Evolutionary conservation across 768 basidiomycete genomes (phyloP).

Genomic region (Suillus subluteus): DNA sequence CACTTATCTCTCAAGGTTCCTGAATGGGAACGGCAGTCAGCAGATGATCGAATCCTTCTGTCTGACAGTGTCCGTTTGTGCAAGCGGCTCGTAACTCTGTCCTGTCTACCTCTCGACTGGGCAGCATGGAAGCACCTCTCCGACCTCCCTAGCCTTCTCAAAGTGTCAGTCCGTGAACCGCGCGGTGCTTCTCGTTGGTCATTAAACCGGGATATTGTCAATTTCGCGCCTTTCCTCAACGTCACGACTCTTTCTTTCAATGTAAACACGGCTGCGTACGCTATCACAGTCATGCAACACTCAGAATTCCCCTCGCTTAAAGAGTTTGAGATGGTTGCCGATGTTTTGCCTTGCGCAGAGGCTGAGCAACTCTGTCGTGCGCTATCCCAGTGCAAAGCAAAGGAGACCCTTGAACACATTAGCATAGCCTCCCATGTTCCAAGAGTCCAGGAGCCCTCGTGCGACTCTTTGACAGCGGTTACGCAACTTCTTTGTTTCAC

Average conservation of each 20-base stretch:
- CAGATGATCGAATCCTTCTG: background rate
- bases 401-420: background rate
- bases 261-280: background rate
- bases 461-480: background rate
- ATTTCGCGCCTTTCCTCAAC: background rate
- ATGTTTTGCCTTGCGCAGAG: background rate
- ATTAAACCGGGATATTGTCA: background rate
- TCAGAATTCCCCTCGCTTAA: background rate
- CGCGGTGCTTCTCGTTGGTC: background rate
- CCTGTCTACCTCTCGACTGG: slow-evolving; percentile 1
- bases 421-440: background rate
- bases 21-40: background rate
- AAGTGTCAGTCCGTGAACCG: background rate
- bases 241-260: background rate
- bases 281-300: background rate
- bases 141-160: background rate
- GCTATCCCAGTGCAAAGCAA: background rate
- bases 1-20: background rate
- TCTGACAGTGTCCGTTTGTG: background rate
- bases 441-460: background rate
- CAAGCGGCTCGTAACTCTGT: background rate
- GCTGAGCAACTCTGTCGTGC: background rate
- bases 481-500: background rate
- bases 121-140: background rate
- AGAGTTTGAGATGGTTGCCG: background rate